Percentiles rank a stretch among this genome's conserved stretches.
Conservation (phyloP, 2,329 filamentous ascomycete genomes). For the Xylaria sp. region DNA sequence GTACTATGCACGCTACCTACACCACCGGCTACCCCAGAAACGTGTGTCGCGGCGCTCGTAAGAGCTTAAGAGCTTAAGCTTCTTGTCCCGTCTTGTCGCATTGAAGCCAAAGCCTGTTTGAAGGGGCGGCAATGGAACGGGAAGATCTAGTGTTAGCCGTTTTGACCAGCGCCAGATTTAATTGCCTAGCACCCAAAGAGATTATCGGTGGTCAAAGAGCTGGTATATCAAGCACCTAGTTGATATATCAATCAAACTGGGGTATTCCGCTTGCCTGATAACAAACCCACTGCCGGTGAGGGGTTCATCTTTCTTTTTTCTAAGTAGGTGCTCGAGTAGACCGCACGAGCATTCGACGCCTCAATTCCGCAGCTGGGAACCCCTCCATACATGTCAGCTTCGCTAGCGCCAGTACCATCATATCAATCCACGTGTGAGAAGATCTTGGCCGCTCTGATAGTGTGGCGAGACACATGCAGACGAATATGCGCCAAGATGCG, state of each 20-base stretch:
- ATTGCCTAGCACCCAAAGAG: neutral
- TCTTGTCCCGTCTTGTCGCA: conserved; percentile 27
- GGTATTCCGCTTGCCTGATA: neutral
- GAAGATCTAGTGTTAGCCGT: conserved; percentile 22
- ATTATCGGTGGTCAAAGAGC: neutral
- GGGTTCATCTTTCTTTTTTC: neutral
- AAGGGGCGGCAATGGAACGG: conserved; percentile 13
- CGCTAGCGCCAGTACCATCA: neutral
- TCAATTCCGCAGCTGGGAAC: neutral
- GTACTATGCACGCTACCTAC: neutral
- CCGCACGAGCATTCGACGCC: neutral
- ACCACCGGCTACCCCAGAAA: conserved; percentile 18
- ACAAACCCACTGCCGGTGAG: neutral
- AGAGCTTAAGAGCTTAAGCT: conserved; percentile 23
- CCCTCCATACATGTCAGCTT: conserved; percentile 20
- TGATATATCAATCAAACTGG: neutral
- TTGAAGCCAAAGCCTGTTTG: conserved; percentile 28
- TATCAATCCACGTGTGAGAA: conserved; percentile 25
- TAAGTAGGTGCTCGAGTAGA: neutral
- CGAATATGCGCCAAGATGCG: conserved; percentile 34
- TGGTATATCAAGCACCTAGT: neutral
- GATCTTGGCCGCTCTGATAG: neutral
- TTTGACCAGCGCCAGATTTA: neutral
- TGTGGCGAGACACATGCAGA: conserved; percentile 26
- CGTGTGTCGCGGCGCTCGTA: conserved; percentile 28